A percentile compares a stretch with the other conserved stretches of the same genome.
Conservation (phyloP, 176 grass and related monocot species). For the Microstegium vimineum region DNA sequence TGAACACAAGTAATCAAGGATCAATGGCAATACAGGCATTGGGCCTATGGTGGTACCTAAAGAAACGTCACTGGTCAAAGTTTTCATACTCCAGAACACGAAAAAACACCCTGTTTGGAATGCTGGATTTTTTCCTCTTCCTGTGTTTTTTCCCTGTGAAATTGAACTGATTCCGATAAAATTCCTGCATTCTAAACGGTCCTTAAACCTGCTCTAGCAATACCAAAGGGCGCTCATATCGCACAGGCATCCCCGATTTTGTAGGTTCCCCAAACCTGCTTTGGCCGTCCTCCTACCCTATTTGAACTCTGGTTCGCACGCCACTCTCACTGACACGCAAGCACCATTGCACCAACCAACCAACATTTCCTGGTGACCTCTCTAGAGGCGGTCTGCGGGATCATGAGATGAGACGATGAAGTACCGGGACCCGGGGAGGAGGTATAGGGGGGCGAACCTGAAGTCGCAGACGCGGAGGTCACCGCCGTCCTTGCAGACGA, state of each 20-base stretch:
- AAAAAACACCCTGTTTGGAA: background rate
- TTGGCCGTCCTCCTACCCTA: background rate
- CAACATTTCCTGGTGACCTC: no score
- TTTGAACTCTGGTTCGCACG: background rate
- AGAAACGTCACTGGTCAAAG: background rate
- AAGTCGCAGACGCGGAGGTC: slow-evolving; percentile 38
- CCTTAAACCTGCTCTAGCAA: background rate
- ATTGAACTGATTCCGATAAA: background rate
- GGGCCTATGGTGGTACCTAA: background rate
- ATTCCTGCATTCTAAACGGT: background rate
- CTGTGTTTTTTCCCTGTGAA: background rate
- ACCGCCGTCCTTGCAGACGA: slow-evolving; percentile 54
- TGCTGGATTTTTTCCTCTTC: no score
- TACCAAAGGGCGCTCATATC: background rate
- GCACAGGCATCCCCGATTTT: background rate
- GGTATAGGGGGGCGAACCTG: slow-evolving; percentile 4
- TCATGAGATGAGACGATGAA: background rate
- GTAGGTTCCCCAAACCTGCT: background rate
- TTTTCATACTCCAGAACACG: background rate
- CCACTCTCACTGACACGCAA: background rate
- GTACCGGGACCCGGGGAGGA: background rate
- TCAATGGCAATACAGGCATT: background rate
- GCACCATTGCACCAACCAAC: background rate
- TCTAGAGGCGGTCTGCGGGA: background rate
- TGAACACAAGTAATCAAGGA: background rate